Evolutionary conservation across 208 protist genomes (phyloP).

Genomic region (Novymonas esmeraldas): DNA sequence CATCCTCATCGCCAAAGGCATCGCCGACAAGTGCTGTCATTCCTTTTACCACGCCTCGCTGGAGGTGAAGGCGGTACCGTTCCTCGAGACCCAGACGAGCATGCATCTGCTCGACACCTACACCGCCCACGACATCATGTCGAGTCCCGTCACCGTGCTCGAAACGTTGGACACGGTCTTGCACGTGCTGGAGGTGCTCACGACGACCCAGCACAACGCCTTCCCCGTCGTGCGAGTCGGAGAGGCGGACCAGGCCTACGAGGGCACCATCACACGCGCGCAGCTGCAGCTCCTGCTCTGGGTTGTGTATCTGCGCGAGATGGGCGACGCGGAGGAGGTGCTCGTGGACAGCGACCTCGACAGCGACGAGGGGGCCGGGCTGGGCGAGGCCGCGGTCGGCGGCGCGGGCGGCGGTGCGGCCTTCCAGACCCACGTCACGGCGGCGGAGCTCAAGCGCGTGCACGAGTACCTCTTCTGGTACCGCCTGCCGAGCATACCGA

Average conservation of each 20-base stretch:
- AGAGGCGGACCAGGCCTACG: conserved; percentile 38
- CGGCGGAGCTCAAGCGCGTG: conserved; percentile 44
- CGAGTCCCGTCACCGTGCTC: conserved; percentile 53
- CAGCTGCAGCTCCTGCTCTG: conserved; percentile 65
- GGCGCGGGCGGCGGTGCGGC: not conserved
- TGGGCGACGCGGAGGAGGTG: conserved; percentile 27
- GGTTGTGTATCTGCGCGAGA: conserved; percentile 58
- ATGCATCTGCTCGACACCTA: conserved; percentile 45
- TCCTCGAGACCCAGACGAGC: conserved; percentile 61
- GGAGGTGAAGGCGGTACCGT: conserved; percentile 77
- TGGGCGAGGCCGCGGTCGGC: not conserved
- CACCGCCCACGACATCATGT: conserved; percentile 82
- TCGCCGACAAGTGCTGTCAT: conserved; percentile 76
- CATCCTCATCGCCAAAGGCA: conserved; percentile 77
- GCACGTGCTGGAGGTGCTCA: conserved; percentile 52
- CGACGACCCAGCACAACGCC: conserved; percentile 73
- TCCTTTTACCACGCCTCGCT: conserved; percentile 82
- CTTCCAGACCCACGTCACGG: conserved; percentile 37
- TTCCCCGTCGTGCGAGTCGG: conserved; percentile 79
- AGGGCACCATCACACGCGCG: conserved; percentile 49
- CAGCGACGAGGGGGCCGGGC: not conserved
- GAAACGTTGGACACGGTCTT: conserved; percentile 51
- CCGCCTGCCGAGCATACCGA: conserved; percentile 38
- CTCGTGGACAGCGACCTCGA: conserved; percentile 4
- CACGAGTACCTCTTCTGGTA: conserved; percentile 63